Conservation (phyloP, 176 grass and related monocot genomes). For the Musa troglodytarum region DNA sequence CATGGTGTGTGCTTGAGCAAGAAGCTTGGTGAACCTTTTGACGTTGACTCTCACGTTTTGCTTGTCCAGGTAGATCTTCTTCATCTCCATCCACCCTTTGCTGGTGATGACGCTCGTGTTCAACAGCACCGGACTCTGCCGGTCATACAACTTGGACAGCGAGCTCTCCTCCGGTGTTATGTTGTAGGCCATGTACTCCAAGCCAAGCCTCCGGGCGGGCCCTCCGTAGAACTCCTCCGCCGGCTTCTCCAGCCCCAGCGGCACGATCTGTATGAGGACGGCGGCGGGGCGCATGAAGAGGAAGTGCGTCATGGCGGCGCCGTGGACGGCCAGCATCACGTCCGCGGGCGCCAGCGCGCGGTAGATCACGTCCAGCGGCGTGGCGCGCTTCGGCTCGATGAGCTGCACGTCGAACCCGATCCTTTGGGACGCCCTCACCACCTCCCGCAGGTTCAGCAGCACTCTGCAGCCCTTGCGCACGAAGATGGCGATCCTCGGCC, state of each 20-base stretch:
- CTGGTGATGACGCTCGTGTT: slow-evolving; percentile 61
- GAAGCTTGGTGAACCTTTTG: slow-evolving; percentile 57
- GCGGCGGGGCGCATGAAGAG: slow-evolving; percentile 71
- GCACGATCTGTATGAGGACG: slow-evolving; percentile 81
- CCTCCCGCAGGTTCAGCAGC: slow-evolving; percentile 55
- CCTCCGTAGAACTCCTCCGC: slow-evolving; percentile 85
- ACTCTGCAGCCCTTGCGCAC: slow-evolving; percentile 71
- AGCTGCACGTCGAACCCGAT: slow-evolving; percentile 77
- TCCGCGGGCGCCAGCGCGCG: slow-evolving; percentile 51
- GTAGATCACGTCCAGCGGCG: slow-evolving; percentile 40
- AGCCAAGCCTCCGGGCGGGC: slow-evolving; percentile 65
- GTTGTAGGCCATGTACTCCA: slow-evolving; percentile 72
- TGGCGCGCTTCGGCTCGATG: slow-evolving; percentile 58
- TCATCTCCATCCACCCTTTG: slow-evolving; percentile 87
- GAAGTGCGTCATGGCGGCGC: slow-evolving; percentile 85
- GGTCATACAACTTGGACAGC: slow-evolving; percentile 51
- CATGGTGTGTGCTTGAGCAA: slow-evolving; percentile 32
- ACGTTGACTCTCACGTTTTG: slow-evolving; percentile 88
- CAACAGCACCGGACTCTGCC: slow-evolving; percentile 54
- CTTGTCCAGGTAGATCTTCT: slow-evolving; percentile 91
- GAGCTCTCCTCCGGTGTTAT: slow-evolving; percentile 83
- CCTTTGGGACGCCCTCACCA: slow-evolving; percentile 58
- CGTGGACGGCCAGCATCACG: slow-evolving; percentile 86
- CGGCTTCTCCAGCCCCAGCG: slow-evolving; percentile 83
- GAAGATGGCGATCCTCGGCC: slow-evolving; percentile 77